Conservation (phyloP, 306 rosid species). For the Prunus mume region DNA sequence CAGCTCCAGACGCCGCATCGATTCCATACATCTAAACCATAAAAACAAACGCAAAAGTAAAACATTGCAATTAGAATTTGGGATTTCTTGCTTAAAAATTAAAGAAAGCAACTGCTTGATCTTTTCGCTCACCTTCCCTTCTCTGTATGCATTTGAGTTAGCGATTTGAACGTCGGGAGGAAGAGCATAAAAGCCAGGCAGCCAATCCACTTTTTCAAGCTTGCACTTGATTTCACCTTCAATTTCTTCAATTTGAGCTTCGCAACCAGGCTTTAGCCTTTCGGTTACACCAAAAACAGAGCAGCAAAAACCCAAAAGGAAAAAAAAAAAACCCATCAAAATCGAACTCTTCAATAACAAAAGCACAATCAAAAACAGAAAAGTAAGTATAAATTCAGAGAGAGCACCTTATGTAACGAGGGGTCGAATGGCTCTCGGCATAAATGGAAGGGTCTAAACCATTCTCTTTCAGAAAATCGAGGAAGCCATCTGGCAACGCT, state of each 20-base stretch:
- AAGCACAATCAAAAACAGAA: background rate
- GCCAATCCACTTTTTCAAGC: constrained; percentile 59
- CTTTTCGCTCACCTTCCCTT: constrained; percentile 63
- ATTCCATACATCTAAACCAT: constrained; percentile 75
- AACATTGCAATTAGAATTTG: background rate
- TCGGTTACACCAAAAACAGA: background rate
- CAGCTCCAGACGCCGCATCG: constrained; percentile 98
- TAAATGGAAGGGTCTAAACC: constrained; percentile 74
- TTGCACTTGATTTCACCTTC: constrained; percentile 64
- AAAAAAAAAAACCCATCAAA: background rate
- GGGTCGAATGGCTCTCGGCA: constrained; percentile 57
- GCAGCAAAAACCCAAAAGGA: background rate
- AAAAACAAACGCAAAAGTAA: constrained; percentile 1
- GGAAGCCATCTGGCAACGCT: constrained; percentile 60
- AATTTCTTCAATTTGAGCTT: constrained; percentile 58
- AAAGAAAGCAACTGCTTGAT: background rate
- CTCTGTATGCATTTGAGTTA: constrained; percentile 54
- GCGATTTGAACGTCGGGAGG: constrained; percentile 70
- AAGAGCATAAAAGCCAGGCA: constrained; percentile 70
- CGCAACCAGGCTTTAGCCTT: constrained; percentile 78
- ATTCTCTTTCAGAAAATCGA: constrained; percentile 57
- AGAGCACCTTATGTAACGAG: constrained; percentile 74
- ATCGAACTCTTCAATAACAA: background rate
- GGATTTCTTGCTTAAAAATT: background rate
- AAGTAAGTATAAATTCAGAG: background rate